phyloP scores from a whole-genome alignment of 345 rosid genomes.

The Brassica rapa region DNA sequence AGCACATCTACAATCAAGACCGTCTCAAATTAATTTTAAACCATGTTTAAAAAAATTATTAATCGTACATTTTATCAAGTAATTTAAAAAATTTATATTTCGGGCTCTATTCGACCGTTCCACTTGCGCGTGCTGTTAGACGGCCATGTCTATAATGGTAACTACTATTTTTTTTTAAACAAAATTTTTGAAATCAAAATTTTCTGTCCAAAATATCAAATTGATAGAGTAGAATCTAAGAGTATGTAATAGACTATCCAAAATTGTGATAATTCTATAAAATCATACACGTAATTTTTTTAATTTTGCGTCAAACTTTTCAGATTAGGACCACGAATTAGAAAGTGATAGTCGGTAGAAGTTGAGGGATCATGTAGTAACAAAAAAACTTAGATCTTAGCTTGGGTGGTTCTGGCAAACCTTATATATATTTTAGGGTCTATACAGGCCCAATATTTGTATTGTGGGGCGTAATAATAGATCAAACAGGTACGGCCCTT shows the following conservation, averaged over 20 bases:
- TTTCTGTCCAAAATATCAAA: not conserved
- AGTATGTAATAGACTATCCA: not conserved
- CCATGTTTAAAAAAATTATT: too few relatives aligned
- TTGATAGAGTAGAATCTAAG: not conserved
- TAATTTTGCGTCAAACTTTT: too few relatives aligned
- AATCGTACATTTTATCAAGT: too few relatives aligned
- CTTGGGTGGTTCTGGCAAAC: too few relatives aligned
- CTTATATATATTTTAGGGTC: not conserved
- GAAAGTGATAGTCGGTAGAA: too few relatives aligned
- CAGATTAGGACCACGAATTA: too few relatives aligned
- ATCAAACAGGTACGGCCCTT: not conserved
- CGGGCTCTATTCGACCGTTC: too few relatives aligned
- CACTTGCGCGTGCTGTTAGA: too few relatives aligned
- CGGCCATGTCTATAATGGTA: not conserved
- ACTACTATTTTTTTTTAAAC: not conserved
- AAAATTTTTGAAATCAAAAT: not conserved
- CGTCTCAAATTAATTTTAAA: too few relatives aligned
- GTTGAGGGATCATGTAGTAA: too few relatives aligned
- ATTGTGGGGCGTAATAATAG: not conserved
- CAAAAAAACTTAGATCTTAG: too few relatives aligned
- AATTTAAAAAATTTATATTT: too few relatives aligned
- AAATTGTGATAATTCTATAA: not conserved
- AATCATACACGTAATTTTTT: not conserved
- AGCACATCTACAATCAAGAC: not conserved
- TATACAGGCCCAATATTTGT: not conserved